These are phyloP conservation scores for Pythium chondricola DNA, from an alignment of 352 stramenopile genomes.

Conservation along the genomic window DNA sequence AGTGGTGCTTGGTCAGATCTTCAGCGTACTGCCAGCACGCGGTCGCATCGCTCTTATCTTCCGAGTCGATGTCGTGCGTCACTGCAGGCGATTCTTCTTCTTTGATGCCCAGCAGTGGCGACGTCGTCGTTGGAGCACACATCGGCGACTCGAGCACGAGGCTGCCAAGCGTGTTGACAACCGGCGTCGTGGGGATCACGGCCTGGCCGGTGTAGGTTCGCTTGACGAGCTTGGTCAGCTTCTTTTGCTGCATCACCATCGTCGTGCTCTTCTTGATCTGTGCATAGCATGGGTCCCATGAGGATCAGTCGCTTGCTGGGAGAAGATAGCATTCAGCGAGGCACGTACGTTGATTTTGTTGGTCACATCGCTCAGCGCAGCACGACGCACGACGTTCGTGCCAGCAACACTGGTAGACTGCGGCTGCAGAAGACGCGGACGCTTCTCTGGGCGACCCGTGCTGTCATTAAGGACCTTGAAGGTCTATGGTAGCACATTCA, in stretches of 20 bases:
- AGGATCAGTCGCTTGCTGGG: neutral
- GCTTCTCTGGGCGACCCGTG: slow-evolving; percentile 46
- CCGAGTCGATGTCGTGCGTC: slow-evolving; percentile 64
- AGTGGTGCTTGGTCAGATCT: slow-evolving; percentile 77
- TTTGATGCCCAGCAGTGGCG: slow-evolving; percentile 21
- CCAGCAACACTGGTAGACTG: slow-evolving; percentile 18
- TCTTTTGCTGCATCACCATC: slow-evolving; percentile 41
- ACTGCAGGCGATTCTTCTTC: slow-evolving; percentile 18
- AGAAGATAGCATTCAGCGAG: neutral
- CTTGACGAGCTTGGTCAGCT: slow-evolving; percentile 25
- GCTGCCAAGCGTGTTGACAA: slow-evolving; percentile 30
- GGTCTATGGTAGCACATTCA: slow-evolving; percentile 25
- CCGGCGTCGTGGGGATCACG: slow-evolving; percentile 22
- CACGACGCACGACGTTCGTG: slow-evolving; percentile 24
- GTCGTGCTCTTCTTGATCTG: slow-evolving; percentile 64
- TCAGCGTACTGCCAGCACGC: slow-evolving; percentile 78
- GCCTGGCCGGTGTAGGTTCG: slow-evolving; percentile 17
- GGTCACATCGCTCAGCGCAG: slow-evolving; percentile 58
- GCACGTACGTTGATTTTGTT: slow-evolving; percentile 64
- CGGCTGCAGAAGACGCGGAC: slow-evolving; percentile 42
- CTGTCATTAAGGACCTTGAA: slow-evolving; percentile 38
- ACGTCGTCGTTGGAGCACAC: slow-evolving; percentile 1
- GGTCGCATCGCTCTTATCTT: slow-evolving; percentile 55
- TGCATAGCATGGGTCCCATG: neutral
- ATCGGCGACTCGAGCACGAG: slow-evolving; percentile 28